Conservation (phyloP, 192 early-diverging fungal genomes). For the Umbelopsis sp. region DNA sequence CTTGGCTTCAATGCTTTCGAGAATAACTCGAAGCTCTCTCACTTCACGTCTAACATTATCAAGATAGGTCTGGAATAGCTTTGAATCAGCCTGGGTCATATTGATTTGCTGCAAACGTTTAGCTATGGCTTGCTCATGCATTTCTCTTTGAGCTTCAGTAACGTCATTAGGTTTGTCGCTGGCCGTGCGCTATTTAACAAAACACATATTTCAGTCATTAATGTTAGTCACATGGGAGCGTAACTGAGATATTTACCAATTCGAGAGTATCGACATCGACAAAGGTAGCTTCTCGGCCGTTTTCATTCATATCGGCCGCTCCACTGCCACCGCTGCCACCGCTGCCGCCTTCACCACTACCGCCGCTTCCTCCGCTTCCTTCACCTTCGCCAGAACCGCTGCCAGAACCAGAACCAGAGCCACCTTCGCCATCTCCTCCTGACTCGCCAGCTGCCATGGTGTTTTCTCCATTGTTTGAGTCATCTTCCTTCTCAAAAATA, state of each 20-base stretch:
- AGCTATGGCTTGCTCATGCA: constrained; percentile 73
- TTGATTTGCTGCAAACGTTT: constrained; percentile 69
- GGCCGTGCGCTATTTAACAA: constrained; percentile 35
- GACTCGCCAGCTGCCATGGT: constrained; percentile 29
- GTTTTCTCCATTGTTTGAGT: constrained; percentile 29
- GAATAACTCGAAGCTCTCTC: constrained; percentile 72
- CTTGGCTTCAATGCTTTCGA: constrained; percentile 77
- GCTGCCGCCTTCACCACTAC: constrained; percentile 48
- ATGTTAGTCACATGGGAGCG: not conserved
- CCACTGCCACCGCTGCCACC: constrained; percentile 45
- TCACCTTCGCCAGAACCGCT: constrained; percentile 43
- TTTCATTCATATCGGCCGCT: constrained; percentile 44
- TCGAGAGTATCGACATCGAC: constrained; percentile 56
- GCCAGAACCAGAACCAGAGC: constrained; percentile 39
- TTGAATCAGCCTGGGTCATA: constrained; percentile 71
- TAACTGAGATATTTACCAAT: constrained; percentile 43
- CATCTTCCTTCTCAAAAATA: constrained; percentile 51
- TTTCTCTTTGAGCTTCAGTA: constrained; percentile 51
- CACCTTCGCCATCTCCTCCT: constrained; percentile 35
- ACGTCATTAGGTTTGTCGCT: constrained; percentile 34
- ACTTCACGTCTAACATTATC: constrained; percentile 69
- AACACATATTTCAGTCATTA: not conserved
- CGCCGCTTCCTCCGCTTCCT: constrained; percentile 48
- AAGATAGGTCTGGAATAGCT: constrained; percentile 51
- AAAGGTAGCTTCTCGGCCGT: constrained; percentile 54